Evolutionary conservation across 768 basidiomycete genomes (phyloP).

Genomic region (Rhodotorula taiwanensis): DNA sequence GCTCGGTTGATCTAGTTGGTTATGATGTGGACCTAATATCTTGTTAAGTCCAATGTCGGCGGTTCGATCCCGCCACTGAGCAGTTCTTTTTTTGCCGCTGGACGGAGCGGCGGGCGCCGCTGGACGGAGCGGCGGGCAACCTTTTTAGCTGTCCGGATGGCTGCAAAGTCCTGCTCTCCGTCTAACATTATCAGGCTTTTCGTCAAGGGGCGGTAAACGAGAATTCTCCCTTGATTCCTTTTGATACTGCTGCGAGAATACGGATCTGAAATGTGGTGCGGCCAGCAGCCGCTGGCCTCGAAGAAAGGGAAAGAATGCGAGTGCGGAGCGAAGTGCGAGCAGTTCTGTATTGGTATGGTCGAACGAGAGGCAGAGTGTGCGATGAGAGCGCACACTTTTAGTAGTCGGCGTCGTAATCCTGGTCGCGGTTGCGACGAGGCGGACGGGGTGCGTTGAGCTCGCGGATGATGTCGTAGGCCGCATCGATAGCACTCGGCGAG

Average conservation of each 20-base stretch:
- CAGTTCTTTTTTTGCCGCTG: not conserved
- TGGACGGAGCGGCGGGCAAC: too few relatives aligned
- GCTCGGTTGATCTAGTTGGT: slow-evolving; percentile 19
- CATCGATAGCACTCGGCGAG: slow-evolving; percentile 30
- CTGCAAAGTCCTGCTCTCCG: too few relatives aligned
- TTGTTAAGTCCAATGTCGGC: slow-evolving; percentile 6
- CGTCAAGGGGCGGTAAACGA: too few relatives aligned
- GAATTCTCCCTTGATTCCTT: not conserved
- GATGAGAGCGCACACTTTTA: too few relatives aligned
- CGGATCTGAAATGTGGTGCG: too few relatives aligned
- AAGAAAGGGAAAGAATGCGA: not conserved
- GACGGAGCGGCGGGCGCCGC: not conserved
- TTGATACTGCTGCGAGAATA: not conserved
- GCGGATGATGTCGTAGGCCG: slow-evolving; percentile 17
- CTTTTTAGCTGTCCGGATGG: too few relatives aligned
- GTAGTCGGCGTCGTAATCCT: slow-evolving; percentile 1
- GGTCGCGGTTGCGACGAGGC: not conserved
- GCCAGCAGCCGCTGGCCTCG: not conserved
- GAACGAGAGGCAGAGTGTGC: not conserved
- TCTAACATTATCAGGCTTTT: too few relatives aligned
- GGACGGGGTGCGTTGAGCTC: slow-evolving; percentile 27
- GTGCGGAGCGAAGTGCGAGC: not conserved
- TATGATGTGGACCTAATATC: slow-evolving; percentile 15
- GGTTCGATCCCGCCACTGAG: slow-evolving; percentile 19
- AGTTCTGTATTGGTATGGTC: not conserved